phyloP scores from a whole-genome alignment of 2,329 filamentous ascomycete species.

The Arthrobotrys megalospora region DNA sequence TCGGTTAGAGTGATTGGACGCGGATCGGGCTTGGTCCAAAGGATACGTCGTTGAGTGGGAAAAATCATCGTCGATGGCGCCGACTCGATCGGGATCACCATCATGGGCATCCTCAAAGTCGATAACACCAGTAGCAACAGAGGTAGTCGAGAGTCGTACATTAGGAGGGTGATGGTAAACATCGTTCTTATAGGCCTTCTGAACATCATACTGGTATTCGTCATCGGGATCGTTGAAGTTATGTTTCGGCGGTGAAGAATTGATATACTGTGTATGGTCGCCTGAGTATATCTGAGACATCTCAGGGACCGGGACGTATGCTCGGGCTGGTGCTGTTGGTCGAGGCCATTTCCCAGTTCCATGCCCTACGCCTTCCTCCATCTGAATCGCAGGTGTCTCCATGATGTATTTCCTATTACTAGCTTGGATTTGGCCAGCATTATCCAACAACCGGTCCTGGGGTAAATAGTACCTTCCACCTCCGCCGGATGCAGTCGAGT shows the following conservation, averaged over 20 bases:
- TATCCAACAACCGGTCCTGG: conserved; percentile 52
- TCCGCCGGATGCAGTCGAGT: conserved; percentile 47
- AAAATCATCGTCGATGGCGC: conserved; percentile 59
- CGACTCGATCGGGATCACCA: conserved; percentile 59
- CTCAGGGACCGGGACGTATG: conserved; percentile 52
- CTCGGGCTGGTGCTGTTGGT: conserved; percentile 38
- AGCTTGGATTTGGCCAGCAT: conserved; percentile 43
- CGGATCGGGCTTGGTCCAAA: conserved; percentile 52
- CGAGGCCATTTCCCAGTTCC: conserved; percentile 41
- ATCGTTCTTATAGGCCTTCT: conserved; percentile 58
- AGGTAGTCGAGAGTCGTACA: conserved; percentile 54
- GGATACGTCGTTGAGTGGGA: conserved; percentile 59
- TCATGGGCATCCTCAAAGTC: conserved; percentile 61
- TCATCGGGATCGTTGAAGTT: conserved; percentile 59
- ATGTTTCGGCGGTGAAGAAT: conserved; percentile 53
- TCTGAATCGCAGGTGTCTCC: conserved; percentile 48
- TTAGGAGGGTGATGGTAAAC: conserved; percentile 56
- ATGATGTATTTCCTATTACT: conserved; percentile 58
- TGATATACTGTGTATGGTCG: conserved; percentile 58
- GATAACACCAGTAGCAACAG: conserved; percentile 60
- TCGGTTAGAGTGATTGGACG: conserved; percentile 57
- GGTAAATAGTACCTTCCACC: conserved; percentile 42
- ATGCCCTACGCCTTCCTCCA: conserved; percentile 47
- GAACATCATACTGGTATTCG: conserved; percentile 53
- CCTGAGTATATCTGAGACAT: conserved; percentile 58